Evolutionary conservation across 2,329 filamentous ascomycete species (phyloP), one percentile per base, ranked within the genome.

Genomic region (Gnomoniopsis smithogilvyi): DNA sequence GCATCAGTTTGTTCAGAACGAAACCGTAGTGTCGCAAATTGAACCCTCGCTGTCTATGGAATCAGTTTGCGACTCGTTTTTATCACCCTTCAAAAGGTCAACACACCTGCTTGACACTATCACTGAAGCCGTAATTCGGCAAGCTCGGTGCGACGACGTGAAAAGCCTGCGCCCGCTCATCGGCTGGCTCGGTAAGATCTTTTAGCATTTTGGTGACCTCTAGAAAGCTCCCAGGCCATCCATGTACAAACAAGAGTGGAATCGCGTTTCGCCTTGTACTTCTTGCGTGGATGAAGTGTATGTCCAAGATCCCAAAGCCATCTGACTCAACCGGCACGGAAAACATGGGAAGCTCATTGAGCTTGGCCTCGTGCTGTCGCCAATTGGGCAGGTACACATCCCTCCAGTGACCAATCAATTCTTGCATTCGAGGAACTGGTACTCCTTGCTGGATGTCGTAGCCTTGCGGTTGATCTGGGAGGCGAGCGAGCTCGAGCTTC

Each of bases 241-340:
- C 75, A 62, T 78, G 76, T 8, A 75, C 54, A 48, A 77, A 74
- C 1, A 78, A 61, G 6, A 78, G 66, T 1, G 76, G 76, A n/a
- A 76, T 70, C 0, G 75, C 74, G 45, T 72, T 65, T 0, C 53
- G 51, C 12, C 36, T 50, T 7, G n/a, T 4, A 19, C 36, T 51
- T 17, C 70, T 78, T 65, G 85, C 77, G 68, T 87, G 83, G 2
- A 90, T 68, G 67, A 87, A 89, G 70, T 91, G 88, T 3, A 90
- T 74, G 34, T 85, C 76, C 48, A 89, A 67, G 0, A 77, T 73
- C 1, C 78, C 85, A 64, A 87, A 89, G 0, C 81, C 84, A 15
- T 84, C 77, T 19, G 51, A 46, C n/a, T 34, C 51, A 2, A 47
- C 51, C 15, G 51, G 51, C 51, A 54, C 8, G 41, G 51, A 38